Base-by-base conservation (phyloP, 768 basidiomycete genomes). In the Asterophora lycoperdoides region DNA sequence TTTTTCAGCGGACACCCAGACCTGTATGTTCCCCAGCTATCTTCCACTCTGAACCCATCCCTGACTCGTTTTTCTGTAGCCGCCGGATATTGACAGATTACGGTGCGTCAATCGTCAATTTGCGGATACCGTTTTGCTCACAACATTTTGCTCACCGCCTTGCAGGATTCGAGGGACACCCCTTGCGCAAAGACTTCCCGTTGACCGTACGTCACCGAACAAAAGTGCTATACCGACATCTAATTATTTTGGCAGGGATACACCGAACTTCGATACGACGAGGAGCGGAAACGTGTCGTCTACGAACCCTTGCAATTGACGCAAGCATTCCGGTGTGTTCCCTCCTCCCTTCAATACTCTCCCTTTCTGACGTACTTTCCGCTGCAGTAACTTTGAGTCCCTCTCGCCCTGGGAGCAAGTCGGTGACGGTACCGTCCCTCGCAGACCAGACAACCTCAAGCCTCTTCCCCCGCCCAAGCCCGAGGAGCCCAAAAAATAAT, bases 51-150 rank as follows among this genome's bases (percentile, higher is more conserved):
- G 36, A 48, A 14, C 37, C 40, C 35, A 33, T 28, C 18, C 1
- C 44, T 58, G 11, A 56, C 49, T n/a, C 42, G 63, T 49, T 61
- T 51, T 11, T 28, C n/a, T 50, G 13, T 56, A 94, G 92, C 23
- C 93, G 96, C 54, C 90, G 96, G 46, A 93, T 99, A 67, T 75
- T 99, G 60, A 99, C 96, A 36, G 96, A 99, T 67, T 99, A 99
- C 67, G 96, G 94, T 83, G 67, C 30, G 51, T 15, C 32, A 34
- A 29, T 26, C n/a, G 11, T 14, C 11, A 15, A 8, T n/a, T n/a
- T 23, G 23, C 2, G 15, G 14, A 14, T 4, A 41, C 1, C 20
- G 17, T 32, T 54, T 19, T 10, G 48, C 40, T 46, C 8, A 46
- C 4, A 41, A 3, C 20, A 17, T 32, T 54, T 19, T 10, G 48